These are phyloP conservation scores for Blastomyces silverae DNA, from an alignment of 2,329 filamentous ascomycete genomes.

Conservation along the genomic window DNA sequence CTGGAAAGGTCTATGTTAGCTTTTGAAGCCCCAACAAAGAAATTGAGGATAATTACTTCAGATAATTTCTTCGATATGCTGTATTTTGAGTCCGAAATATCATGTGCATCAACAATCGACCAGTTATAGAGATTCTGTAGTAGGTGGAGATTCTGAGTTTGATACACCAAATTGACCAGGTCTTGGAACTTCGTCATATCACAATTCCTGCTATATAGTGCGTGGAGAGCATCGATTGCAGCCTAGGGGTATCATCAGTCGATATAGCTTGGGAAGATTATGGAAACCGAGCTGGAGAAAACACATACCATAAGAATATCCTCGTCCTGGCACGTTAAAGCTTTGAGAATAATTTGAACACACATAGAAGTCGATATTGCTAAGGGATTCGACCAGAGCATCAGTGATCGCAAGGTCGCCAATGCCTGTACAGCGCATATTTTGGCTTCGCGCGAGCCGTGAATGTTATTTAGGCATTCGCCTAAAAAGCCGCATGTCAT, in stretches of 20 bases:
- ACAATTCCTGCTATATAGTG: slow-evolving; percentile 69
- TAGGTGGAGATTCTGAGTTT: slow-evolving; percentile 61
- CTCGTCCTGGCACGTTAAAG: slow-evolving; percentile 62
- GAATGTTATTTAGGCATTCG: slow-evolving; percentile 62
- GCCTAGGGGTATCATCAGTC: slow-evolving; percentile 47
- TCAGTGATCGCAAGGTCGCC: slow-evolving; percentile 66
- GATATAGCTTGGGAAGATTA: not conserved
- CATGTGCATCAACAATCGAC: slow-evolving; percentile 69
- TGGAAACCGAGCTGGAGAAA: not conserved
- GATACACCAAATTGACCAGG: slow-evolving; percentile 73
- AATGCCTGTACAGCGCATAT: slow-evolving; percentile 69
- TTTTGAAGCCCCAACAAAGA: slow-evolving; percentile 11
- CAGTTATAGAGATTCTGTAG: slow-evolving; percentile 70
- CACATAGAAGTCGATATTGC: slow-evolving; percentile 66
- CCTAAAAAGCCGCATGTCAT: slow-evolving; percentile 68
- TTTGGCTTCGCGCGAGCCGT: slow-evolving; percentile 60
- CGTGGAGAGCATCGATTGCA: slow-evolving; percentile 74
- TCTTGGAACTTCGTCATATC: slow-evolving; percentile 70
- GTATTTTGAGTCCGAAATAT: slow-evolving; percentile 88
- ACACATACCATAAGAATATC: slow-evolving; percentile 63
- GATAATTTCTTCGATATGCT: slow-evolving; percentile 88
- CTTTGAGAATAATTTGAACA: slow-evolving; percentile 63
- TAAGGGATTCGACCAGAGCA: slow-evolving; percentile 82
- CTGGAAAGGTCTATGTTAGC: slow-evolving; percentile 40
- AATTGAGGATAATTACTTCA: slow-evolving; percentile 55